Evolutionary conservation across 306 rosid genomes (phyloP).

Genomic region (Prinsepia uniflora): DNA sequence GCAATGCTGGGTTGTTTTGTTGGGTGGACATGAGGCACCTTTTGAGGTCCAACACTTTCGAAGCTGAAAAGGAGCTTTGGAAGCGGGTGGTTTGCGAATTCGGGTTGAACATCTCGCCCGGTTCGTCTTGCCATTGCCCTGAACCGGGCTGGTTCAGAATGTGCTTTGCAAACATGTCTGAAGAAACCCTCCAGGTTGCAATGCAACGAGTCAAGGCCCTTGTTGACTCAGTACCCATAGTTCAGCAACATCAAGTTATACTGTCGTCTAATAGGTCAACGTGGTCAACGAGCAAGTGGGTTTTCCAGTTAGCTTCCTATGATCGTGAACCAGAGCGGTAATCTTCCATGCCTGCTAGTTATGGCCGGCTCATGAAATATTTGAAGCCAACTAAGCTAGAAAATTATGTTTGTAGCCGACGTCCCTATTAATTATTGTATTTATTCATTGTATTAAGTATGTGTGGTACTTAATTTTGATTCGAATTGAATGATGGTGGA

Average conservation of each 20-base stretch:
- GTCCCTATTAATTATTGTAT: not conserved
- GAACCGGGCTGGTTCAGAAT: conserved; percentile 94
- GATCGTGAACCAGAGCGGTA: conserved; percentile 31
- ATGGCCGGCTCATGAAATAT: too few relatives aligned
- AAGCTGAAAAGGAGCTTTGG: conserved; percentile 82
- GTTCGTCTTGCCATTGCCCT: conserved; percentile 73
- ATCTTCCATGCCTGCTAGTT: too few relatives aligned
- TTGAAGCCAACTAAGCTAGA: too few relatives aligned
- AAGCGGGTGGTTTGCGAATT: conserved; percentile 47
- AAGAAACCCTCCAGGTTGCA: conserved; percentile 55
- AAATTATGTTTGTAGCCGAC: too few relatives aligned
- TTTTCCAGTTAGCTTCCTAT: conserved; percentile 23
- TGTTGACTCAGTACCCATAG: conserved; percentile 9
- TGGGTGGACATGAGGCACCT: conserved; percentile 87
- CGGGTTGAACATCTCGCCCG: conserved; percentile 70
- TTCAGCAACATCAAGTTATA: not conserved
- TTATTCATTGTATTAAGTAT: not conserved
- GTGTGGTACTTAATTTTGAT: not conserved
- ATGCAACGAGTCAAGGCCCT: conserved; percentile 54
- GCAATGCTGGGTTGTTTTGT: conserved; percentile 76
- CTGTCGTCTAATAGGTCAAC: not conserved
- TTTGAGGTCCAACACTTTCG: conserved; percentile 38
- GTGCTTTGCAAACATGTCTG: conserved; percentile 80
- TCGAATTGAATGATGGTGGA: not conserved
- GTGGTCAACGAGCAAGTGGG: conserved; percentile 29